These are phyloP conservation scores for Penicillium sp. DNA, from an alignment of 2,329 filamentous ascomycete species.

Conservation along the genomic window DNA sequence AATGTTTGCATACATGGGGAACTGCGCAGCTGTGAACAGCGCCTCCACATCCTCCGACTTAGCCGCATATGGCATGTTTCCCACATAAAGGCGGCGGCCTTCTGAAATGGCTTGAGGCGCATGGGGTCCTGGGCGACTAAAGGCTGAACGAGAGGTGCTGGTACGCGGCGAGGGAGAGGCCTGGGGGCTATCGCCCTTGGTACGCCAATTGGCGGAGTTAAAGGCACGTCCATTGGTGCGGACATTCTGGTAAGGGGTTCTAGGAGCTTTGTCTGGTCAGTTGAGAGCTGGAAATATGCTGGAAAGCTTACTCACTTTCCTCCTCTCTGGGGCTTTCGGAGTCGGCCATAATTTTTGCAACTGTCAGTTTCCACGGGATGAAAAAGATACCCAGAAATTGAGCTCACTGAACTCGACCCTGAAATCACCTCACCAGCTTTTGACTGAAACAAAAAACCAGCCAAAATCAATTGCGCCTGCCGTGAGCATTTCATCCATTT, in stretches of 20 bases:
- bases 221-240: slow-evolving; percentile 37
- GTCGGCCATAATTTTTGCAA: slow-evolving; percentile 28
- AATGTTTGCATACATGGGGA: slow-evolving; percentile 30
- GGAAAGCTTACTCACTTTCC: slow-evolving; percentile 30
- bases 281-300: slow-evolving; percentile 13
- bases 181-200: slow-evolving; percentile 36
- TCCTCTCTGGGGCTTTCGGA: slow-evolving; percentile 28
- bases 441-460: neutral
- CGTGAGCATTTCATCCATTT: slow-evolving; percentile 7
- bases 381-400: neutral
- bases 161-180: slow-evolving; percentile 27
- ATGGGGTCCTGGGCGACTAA: slow-evolving; percentile 29
- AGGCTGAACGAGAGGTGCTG: slow-evolving; percentile 30
- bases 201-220: slow-evolving; percentile 41
- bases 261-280: slow-evolving; percentile 26
- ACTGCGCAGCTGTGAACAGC: slow-evolving; percentile 44
- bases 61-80: slow-evolving; percentile 54
- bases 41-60: slow-evolving; percentile 48
- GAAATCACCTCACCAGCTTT: neutral
- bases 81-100: slow-evolving; percentile 50
- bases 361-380: neutral
- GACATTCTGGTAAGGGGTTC: slow-evolving; percentile 31
- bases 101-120: slow-evolving; percentile 38
- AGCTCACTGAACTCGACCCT: neutral
- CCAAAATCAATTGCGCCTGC: neutral